Conservation (phyloP, 192 early-diverging fungal species). For the Mortierella claussenii region DNA sequence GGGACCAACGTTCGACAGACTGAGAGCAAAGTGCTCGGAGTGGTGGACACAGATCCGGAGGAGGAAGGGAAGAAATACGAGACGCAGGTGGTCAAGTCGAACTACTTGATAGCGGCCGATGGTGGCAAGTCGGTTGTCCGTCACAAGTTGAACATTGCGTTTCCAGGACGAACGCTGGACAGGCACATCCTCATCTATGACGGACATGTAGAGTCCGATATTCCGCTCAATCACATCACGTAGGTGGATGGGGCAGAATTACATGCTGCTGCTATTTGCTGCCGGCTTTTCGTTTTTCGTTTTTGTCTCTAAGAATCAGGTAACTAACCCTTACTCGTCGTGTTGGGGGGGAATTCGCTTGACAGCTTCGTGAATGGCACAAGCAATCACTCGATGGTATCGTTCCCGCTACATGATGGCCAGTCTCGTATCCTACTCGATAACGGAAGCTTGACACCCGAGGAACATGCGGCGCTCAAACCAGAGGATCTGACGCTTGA, state of each 20-base stretch:
- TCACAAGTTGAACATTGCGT: constrained; percentile 41
- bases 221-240: constrained; percentile 25
- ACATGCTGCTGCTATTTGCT: too few species aligned
- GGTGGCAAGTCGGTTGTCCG: constrained; percentile 52
- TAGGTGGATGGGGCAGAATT: background rate
- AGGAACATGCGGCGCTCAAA: constrained; percentile 31
- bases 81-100: constrained; percentile 15
- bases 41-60: constrained; percentile 33
- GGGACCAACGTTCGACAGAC: constrained; percentile 33
- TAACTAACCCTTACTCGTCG: background rate
- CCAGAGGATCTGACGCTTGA: constrained; percentile 20
- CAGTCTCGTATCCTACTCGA: constrained; percentile 30
- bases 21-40: constrained; percentile 34
- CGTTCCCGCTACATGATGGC: constrained; percentile 32
- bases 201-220: constrained; percentile 31
- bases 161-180: constrained; percentile 45
- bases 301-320: background rate
- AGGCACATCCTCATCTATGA: constrained; percentile 44
- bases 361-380: constrained; percentile 23
- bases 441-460: constrained; percentile 33
- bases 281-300: too few species aligned
- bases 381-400: constrained; percentile 21
- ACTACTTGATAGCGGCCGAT: constrained; percentile 50
- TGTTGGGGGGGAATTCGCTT: too few species aligned
- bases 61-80: constrained; percentile 33